phyloP scores from a whole-genome alignment of 2,329 filamentous ascomycete species.

The Didymella pomorum region DNA sequence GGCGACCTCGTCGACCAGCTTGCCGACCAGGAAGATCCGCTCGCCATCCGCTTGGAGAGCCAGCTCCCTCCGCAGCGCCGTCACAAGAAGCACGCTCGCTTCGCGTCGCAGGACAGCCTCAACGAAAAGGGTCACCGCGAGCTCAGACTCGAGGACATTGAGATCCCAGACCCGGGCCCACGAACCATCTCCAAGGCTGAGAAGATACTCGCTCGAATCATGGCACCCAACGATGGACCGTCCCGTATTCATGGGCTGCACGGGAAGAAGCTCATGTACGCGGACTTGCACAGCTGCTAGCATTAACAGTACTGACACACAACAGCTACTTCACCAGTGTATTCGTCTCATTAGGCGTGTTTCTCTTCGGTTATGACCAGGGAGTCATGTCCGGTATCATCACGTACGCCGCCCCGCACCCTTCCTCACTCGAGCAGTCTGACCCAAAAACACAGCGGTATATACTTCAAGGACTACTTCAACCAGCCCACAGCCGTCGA shows the following conservation, averaged over 20 bases:
- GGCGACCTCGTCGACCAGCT: slow-evolving; percentile 94
- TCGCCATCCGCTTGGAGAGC: slow-evolving; percentile 74
- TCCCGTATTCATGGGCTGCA: slow-evolving; percentile 88
- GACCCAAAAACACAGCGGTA: slow-evolving; percentile 67
- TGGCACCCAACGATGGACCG: slow-evolving; percentile 76
- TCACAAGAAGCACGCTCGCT: slow-evolving; percentile 73
- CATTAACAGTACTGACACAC: slow-evolving; percentile 21
- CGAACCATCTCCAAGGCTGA: slow-evolving; percentile 71
- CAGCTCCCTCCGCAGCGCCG: slow-evolving; percentile 60
- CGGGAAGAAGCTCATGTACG: slow-evolving; percentile 91
- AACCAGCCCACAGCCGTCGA: slow-evolving; percentile 84
- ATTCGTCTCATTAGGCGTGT: slow-evolving; percentile 85
- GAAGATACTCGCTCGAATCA: slow-evolving; percentile 79
- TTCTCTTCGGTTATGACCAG: slow-evolving; percentile 89
- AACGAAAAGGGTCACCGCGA: slow-evolving; percentile 55
- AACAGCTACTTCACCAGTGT: slow-evolving; percentile 92
- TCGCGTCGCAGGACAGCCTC: slow-evolving; percentile 60
- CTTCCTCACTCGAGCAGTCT: slow-evolving; percentile 36
- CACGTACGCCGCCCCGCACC: slow-evolving; percentile 62
- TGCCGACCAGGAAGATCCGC: slow-evolving; percentile 81
- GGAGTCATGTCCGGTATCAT: slow-evolving; percentile 84
- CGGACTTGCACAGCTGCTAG: neutral
- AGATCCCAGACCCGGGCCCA: slow-evolving; percentile 74
- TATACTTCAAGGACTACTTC: slow-evolving; percentile 91
- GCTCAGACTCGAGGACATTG: slow-evolving; percentile 75